phyloP scores from a whole-genome alignment of 257 asterid genomes.

The Mentha longifolia region DNA sequence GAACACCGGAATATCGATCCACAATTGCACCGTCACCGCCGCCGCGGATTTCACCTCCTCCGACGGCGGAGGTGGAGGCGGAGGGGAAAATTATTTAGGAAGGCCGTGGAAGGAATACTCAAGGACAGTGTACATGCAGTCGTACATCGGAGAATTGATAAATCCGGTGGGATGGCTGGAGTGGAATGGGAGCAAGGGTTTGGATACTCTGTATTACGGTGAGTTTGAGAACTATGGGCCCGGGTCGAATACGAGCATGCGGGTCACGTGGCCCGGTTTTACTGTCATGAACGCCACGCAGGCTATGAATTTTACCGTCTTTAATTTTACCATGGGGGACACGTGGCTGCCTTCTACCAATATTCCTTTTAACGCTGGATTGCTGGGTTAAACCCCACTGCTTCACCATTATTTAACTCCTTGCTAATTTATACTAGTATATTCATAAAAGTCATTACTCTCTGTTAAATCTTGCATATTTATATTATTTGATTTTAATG shows the following conservation, averaged over 20 bases:
- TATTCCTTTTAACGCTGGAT: slow-evolving; percentile 47
- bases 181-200: slow-evolving; percentile 54
- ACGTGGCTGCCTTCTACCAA: slow-evolving; percentile 59
- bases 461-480: too few relatives aligned
- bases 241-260: slow-evolving; percentile 45
- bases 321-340: slow-evolving; percentile 47
- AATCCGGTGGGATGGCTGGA: slow-evolving; percentile 56
- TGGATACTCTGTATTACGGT: slow-evolving; percentile 59
- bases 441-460: too few relatives aligned
- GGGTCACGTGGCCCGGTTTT: slow-evolving; percentile 68
- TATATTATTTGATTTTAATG: too few relatives aligned
- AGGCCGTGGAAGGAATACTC: slow-evolving; percentile 75
- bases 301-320: slow-evolving; percentile 57
- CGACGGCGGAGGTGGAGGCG: not conserved
- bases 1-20: slow-evolving; percentile 40
- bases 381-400: slow-evolving; percentile 5
- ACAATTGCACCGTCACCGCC: slow-evolving; percentile 19
- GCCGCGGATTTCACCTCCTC: not conserved
- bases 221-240: slow-evolving; percentile 64
- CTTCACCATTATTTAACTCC: too few relatives aligned
- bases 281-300: slow-evolving; percentile 43
- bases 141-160: slow-evolving; percentile 44
- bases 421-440: too few relatives aligned
- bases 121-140: slow-evolving; percentile 56
- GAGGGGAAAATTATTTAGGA: slow-evolving; percentile 46